Evolutionary conservation across 2,329 filamentous ascomycete genomes (phyloP), one percentile per base, ranked within the genome.

Genomic region (Exophiala alcalophila): DNA sequence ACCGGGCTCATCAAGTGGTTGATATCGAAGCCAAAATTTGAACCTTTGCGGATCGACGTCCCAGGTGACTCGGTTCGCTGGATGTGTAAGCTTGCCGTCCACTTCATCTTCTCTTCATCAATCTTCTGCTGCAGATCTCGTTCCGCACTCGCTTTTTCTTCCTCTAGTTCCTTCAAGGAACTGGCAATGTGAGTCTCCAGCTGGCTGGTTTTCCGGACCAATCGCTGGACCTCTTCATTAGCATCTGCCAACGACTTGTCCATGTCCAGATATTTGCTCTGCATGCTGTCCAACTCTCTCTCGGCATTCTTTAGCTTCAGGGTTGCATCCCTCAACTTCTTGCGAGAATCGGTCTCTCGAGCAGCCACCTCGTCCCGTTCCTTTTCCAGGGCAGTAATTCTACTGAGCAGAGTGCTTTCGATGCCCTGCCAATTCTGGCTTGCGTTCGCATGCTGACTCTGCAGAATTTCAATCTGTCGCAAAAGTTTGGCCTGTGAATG

Each of bases 391-490:
- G 72, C 83, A 3, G 82, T 76, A 8, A 92, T 76, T 44, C 90
- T 80, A 15, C 86, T 80, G 36, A 91, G 77, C 21, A 98, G 68
- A 2, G 86, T 94, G 7, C 85, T 80, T 64, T 98, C 91, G 49
- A 98, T 94, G 1, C 89, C 87, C 61, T 96, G 90, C 92, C 94
- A 98, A 57, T 98, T 98, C 59, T 94, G 88, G 55, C 87, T 92
- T 1, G 92, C 92, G 40, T 94, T 82, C 1, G 89, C 82, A 65
- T 98, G 95, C 62, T 98, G 94, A 5, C 86, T 92, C 65, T 98
- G 92, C 25, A 98, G 69, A 1, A 87, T 96, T 68, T 98, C 92
- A 40, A 98, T 85, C 65, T 98, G 94, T 27, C 92, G 81, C 29
- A 97, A 72, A 27, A 97, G 73, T 63, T 96, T 97, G 29, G 86